Percentiles rank a stretch among this genome's conserved stretches.
Evolutionary conservation across 2,329 filamentous ascomycete species (phyloP).

Genomic region (Sodiomyces alkalinus): DNA sequence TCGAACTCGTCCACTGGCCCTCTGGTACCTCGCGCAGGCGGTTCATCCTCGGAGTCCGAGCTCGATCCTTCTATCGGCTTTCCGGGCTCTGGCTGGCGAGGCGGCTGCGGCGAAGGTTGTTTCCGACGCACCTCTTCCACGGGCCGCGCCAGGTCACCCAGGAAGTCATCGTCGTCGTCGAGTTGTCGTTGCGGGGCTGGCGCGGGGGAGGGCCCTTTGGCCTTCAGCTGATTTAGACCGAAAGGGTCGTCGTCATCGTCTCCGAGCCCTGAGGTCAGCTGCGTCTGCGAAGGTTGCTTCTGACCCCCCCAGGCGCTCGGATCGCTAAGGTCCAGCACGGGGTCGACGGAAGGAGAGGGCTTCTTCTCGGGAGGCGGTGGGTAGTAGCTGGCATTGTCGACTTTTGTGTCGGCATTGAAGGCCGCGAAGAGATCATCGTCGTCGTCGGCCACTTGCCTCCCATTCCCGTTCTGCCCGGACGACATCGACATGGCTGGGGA

Average conservation of each 20-base stretch:
- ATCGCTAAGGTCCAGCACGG: constrained; percentile 33
- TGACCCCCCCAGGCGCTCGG: constrained; percentile 39
- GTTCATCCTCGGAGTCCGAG: constrained; percentile 26
- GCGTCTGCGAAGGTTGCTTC: constrained; percentile 2
- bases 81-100: constrained; percentile 32
- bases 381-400: constrained; percentile 51
- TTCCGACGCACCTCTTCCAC: constrained; percentile 46
- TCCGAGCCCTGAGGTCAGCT: background rate
- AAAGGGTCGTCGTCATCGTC: constrained; percentile 78
- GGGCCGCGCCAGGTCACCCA: constrained; percentile 49
- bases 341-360: constrained; percentile 27
- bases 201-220: constrained; percentile 16
- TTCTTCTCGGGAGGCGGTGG: constrained; percentile 35
- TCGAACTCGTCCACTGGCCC: constrained; percentile 38
- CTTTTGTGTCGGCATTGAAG: constrained; percentile 50
- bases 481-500: constrained; percentile 21
- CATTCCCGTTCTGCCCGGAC: constrained; percentile 12
- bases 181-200: constrained; percentile 10
- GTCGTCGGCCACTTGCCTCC: constrained; percentile 21
- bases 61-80: constrained; percentile 38
- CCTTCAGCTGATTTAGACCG: constrained; percentile 53
- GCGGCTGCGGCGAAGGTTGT: constrained; percentile 19
- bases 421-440: constrained; percentile 54
- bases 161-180: constrained; percentile 47
- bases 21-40: constrained; percentile 2